Evolutionary conservation across 192 early-diverging fungal species (phyloP).

Genomic region (Entomortierella parvispora): DNA sequence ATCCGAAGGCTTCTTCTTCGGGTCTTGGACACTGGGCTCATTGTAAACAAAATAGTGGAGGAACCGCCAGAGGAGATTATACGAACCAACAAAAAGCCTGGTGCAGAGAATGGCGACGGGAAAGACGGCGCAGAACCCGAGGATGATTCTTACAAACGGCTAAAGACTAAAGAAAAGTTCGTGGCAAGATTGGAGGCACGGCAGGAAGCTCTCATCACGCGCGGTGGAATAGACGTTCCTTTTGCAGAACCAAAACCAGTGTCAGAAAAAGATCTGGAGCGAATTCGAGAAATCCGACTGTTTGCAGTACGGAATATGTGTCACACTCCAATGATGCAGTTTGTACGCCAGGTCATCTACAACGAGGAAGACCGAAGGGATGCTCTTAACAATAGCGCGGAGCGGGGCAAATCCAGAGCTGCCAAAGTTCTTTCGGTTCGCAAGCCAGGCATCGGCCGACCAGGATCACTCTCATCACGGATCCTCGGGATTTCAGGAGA

Average conservation of each 20-base stretch:
- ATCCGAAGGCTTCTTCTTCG: constrained; percentile 26
- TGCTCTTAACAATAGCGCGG: constrained; percentile 14
- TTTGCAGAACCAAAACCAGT: background rate
- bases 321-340: constrained; percentile 11
- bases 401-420: constrained; percentile 10
- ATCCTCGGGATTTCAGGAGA: constrained; percentile 8
- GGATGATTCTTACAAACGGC: constrained; percentile 8
- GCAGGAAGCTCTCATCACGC: background rate
- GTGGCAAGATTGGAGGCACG: constrained; percentile 29
- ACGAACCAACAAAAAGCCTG: background rate
- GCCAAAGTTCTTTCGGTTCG: constrained; percentile 10
- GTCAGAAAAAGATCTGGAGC: constrained; percentile 8
- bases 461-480: constrained; percentile 7
- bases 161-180: constrained; percentile 31
- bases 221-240: background rate
- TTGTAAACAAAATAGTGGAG: constrained; percentile 25
- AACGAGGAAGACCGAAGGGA: constrained; percentile 8
- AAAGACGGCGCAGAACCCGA: constrained; percentile 1
- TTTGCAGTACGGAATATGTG: constrained; percentile 39
- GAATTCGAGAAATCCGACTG: constrained; percentile 4
- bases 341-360: constrained; percentile 37
- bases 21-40: constrained; percentile 25
- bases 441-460: background rate
- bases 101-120: background rate
- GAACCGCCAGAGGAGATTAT: background rate